Percentiles rank a stretch among this genome's conserved stretches.
These are phyloP conservation scores for Trypanosoma scelopori DNA, from an alignment of 208 protist species.

Conservation along the genomic window DNA sequence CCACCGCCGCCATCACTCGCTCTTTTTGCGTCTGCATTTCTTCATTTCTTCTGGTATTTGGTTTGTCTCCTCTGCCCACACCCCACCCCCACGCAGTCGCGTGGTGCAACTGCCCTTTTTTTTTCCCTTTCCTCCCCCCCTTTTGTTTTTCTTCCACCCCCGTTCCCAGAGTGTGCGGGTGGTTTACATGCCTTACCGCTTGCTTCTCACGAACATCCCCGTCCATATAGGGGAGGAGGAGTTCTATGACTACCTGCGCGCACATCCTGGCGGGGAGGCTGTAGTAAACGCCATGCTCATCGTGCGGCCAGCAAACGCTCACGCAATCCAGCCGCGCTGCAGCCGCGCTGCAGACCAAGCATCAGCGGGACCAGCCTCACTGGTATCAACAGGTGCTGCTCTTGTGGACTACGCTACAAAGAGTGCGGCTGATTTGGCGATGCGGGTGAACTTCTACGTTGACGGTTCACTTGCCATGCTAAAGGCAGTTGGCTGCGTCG, in stretches of 20 bases:
- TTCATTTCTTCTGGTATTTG: slow-evolving; percentile 23
- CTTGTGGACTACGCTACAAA: slow-evolving; percentile 39
- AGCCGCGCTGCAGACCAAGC: no score
- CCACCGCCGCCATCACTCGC: background rate
- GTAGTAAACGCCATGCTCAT: slow-evolving; percentile 31
- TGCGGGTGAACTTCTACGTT: slow-evolving; percentile 16
- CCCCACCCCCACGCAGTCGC: no score
- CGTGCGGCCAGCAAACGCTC: slow-evolving; percentile 8
- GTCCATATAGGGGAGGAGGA: slow-evolving; percentile 23
- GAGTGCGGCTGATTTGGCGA: slow-evolving; percentile 26
- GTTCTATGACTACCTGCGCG: slow-evolving; percentile 49
- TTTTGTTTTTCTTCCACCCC: slow-evolving; percentile 11
- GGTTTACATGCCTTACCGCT: slow-evolving; percentile 23
- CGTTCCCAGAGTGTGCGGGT: background rate
- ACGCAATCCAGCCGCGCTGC: no score
- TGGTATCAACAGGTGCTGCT: slow-evolving; percentile 26
- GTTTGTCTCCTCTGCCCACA: slow-evolving; percentile 1
- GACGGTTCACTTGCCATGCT: slow-evolving; percentile 22
- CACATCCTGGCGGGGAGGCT: slow-evolving; percentile 24
- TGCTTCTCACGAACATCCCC: slow-evolving; percentile 39
- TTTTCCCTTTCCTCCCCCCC: no score
- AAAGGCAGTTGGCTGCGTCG: slow-evolving; percentile 15
- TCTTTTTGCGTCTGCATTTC: slow-evolving; percentile 17
- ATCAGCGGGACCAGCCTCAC: background rate
- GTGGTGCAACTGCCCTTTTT: no score